Conservation (phyloP, 1,284 basidiomycete genomes). For the Mycosarcoma mackinlayi region DNA sequence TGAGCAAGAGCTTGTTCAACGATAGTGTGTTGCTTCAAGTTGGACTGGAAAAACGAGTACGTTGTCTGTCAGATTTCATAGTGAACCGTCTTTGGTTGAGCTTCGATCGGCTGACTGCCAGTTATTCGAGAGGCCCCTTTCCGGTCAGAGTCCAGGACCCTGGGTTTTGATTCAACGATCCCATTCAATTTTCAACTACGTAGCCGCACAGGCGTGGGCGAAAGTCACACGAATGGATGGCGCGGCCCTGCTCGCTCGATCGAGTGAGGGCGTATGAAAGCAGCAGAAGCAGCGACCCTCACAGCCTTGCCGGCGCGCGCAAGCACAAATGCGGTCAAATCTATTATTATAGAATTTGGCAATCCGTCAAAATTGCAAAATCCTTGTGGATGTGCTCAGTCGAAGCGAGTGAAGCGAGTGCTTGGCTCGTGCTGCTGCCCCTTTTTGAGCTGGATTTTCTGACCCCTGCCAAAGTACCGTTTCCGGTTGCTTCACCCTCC, state of each 20-base stretch:
- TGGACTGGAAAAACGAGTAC: background rate
- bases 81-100: too few relatives aligned
- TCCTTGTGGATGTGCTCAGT: background rate
- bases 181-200: slow-evolving; percentile 2
- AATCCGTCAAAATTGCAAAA: too few relatives aligned
- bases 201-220: background rate
- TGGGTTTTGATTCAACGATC: slow-evolving; percentile 7
- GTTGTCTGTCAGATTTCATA: too few relatives aligned
- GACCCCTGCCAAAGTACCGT: slow-evolving; percentile 10
- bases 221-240: slow-evolving; percentile 4
- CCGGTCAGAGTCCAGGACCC: background rate
- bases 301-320: slow-evolving; percentile 8
- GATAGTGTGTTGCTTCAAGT: background rate
- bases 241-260: slow-evolving; percentile 14
- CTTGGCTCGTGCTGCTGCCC: slow-evolving; percentile 15
- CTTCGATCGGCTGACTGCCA: background rate
- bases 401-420: background rate
- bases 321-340: slow-evolving; percentile 26
- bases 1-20: too few relatives aligned
- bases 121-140: too few relatives aligned
- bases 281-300: background rate
- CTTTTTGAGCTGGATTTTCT: slow-evolving; percentile 1
- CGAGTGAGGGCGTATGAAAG: slow-evolving; percentile 3
- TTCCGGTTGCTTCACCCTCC: slow-evolving; percentile 11
- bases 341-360: slow-evolving; percentile 1